Evolutionary conservation across 169 alveolate species (phyloP).

Genomic region (Plasmodium malariae): DNA sequence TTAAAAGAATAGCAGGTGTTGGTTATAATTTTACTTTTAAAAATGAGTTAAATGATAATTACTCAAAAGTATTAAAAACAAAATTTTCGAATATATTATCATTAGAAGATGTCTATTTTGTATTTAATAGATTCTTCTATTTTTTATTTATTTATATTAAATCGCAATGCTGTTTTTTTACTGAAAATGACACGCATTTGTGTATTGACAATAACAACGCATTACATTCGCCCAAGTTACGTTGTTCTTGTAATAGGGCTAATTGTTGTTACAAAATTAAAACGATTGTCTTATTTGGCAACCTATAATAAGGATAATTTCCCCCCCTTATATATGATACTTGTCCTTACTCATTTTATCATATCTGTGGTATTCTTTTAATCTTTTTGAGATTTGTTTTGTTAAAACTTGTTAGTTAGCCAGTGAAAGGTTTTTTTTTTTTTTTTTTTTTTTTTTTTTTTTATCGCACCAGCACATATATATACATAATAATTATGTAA

Average conservation of each 20-base stretch:
- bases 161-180: conserved; percentile 45
- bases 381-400: no score
- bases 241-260: conserved; percentile 35
- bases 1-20: conserved; percentile 32
- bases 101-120: conserved; percentile 42
- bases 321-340: neutral
- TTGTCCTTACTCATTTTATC: neutral
- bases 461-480: no score
- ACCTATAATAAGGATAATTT: conserved; percentile 6
- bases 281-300: conserved; percentile 47
- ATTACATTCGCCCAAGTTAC: neutral
- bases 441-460: neutral
- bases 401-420: neutral
- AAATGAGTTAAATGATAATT: conserved; percentile 57
- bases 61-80: conserved; percentile 72
- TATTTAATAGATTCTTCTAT: conserved; percentile 66
- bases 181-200: neutral
- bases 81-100: conserved; percentile 46
- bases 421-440: neutral
- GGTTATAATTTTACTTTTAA: conserved; percentile 66
- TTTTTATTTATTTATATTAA: conserved; percentile 42
- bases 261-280: conserved; percentile 69
- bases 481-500: no score
- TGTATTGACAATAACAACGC: neutral
- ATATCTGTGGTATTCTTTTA: no score